Evolutionary conservation across 352 stramenopile genomes (phyloP).

Genomic region (Globisporangium emineosum): DNA sequence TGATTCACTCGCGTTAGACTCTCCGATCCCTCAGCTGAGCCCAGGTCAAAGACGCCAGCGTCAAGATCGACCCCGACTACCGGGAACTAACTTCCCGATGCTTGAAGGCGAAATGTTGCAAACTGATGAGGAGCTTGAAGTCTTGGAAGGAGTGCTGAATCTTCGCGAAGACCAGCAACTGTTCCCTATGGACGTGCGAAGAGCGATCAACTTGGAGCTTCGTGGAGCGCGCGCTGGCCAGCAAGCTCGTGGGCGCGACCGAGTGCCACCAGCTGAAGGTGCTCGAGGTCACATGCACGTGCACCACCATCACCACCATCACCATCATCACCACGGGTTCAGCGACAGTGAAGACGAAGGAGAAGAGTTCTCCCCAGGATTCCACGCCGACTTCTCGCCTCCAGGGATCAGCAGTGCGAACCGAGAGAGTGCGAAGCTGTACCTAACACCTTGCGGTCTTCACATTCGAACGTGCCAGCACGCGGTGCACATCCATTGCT

Average conservation of each 20-base stretch:
- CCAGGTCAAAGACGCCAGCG: slow-evolving; percentile 34
- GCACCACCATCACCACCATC: slow-evolving; percentile 20
- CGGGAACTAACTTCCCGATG: slow-evolving; percentile 36
- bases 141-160: slow-evolving; percentile 66
- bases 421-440: slow-evolving; percentile 61
- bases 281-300: slow-evolving; percentile 19
- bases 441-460: slow-evolving; percentile 73
- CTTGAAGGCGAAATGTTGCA: slow-evolving; percentile 62
- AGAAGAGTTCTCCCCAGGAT: slow-evolving; percentile 39
- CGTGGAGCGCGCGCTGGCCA: slow-evolving; percentile 30
- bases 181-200: slow-evolving; percentile 49
- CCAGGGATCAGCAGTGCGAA: slow-evolving; percentile 41
- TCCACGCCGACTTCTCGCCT: slow-evolving; percentile 37
- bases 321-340: slow-evolving; percentile 31
- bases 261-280: slow-evolving; percentile 15
- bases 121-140: slow-evolving; percentile 63
- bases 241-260: slow-evolving; percentile 17
- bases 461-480: slow-evolving; percentile 87
- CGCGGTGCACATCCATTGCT: slow-evolving; percentile 82
- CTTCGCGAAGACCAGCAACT: slow-evolving; percentile 59
- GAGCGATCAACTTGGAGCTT: slow-evolving; percentile 38
- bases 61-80: slow-evolving; percentile 44
- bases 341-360: slow-evolving; percentile 53
- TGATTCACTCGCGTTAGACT: slow-evolving; percentile 28
- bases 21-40: slow-evolving; percentile 32